A percentile compares a stretch with the other conserved stretches of the same genome.
phyloP scores from a whole-genome alignment of 768 basidiomycete genomes.

The Candolleomyces efflorescens region DNA sequence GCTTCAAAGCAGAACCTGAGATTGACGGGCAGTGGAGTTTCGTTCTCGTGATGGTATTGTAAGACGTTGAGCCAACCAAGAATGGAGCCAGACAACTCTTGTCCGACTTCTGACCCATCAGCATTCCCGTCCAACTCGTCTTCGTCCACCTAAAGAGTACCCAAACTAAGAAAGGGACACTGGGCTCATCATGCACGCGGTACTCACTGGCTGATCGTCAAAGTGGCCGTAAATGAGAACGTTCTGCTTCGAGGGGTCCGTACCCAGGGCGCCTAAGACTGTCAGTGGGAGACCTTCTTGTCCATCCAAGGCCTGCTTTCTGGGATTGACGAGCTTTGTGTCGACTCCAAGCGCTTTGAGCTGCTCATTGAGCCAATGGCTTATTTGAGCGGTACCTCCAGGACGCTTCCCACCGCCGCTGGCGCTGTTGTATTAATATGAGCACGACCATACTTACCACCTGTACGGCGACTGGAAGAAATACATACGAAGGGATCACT shows the following conservation, averaged over 20 bases:
- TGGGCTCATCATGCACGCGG: not conserved
- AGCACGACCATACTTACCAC: not conserved
- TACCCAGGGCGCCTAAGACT: constrained; percentile 77
- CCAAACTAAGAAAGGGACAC: not conserved
- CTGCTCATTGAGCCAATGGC: constrained; percentile 70
- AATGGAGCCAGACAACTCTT: constrained; percentile 89
- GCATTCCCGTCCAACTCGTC: too few species aligned
- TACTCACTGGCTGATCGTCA: constrained; percentile 82
- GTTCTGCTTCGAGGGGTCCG: constrained; percentile 88
- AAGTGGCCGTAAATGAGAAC: constrained; percentile 93
- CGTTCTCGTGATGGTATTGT: constrained; percentile 70
- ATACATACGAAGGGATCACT: constrained; percentile 68
- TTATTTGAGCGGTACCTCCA: constrained; percentile 81
- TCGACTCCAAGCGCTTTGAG: constrained; percentile 76
- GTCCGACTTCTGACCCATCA: too few species aligned
- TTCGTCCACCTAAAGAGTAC: constrained; percentile 31
- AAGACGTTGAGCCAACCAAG: constrained; percentile 89
- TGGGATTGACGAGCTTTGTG: constrained; percentile 72
- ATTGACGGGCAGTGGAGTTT: constrained; percentile 80
- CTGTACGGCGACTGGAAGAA: constrained; percentile 4
- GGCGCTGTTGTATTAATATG: constrained; percentile 52
- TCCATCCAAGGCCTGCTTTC: constrained; percentile 64
- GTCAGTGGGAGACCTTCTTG: constrained; percentile 75
- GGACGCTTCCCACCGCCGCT: constrained; percentile 70
- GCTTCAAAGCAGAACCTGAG: constrained; percentile 91